Evolutionary conservation across 495 filamentous ascomycete genomes (phyloP), one percentile per base, ranked within the genome.

Genomic region (Annulohypoxylon nitens): DNA sequence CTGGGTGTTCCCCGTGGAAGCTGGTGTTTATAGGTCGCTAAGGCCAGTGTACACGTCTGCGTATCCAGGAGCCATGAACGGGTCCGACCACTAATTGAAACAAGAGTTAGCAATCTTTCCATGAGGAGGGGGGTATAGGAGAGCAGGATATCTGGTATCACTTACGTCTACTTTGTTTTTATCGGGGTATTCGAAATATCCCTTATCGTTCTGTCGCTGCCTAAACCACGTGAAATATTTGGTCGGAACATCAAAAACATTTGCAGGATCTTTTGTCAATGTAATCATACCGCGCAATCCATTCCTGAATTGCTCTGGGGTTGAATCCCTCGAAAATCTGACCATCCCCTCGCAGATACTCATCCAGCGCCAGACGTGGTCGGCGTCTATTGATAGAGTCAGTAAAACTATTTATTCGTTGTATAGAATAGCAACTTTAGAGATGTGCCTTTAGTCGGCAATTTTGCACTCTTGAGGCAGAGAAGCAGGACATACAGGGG

Each of bases 51-150:
- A 61, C 1, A 69, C 67, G 1, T 65, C 61, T 3, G 30, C 58
- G 9, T 58, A 16, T 23, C 75, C 75, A 9, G 12, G 57, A 14
- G 33, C 23, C 75, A 77, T 77, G 58, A 77, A 77, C 12, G 72
- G 72, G 0, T 67, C 5, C 0, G 1, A 2, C 75, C 75, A 77
- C 43, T 47, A 47, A 18, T 18, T 18, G 4, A 18, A 47, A 43
- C 39, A 43, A 43, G 11, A 20, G 43, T 47, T 47, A 47, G 43
- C 43, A 47, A 47, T 45, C n/a, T 47, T 20, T 47, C 16, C 9
- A 18, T 20, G 8, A 20, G 5, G 7, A 20, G 18, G n/a, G 16
- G 41, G 41, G 41, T 8, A 16, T 11, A 12, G 37, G 11, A 14
- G 14, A n/a, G 5, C 5, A 47, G 43, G 43, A 12, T 7, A 20